A percentile compares a stretch with the other conserved stretches of the same genome.
phyloP scores from a whole-genome alignment of 345 rosid species.

The Pugionium dolabratum region DNA sequence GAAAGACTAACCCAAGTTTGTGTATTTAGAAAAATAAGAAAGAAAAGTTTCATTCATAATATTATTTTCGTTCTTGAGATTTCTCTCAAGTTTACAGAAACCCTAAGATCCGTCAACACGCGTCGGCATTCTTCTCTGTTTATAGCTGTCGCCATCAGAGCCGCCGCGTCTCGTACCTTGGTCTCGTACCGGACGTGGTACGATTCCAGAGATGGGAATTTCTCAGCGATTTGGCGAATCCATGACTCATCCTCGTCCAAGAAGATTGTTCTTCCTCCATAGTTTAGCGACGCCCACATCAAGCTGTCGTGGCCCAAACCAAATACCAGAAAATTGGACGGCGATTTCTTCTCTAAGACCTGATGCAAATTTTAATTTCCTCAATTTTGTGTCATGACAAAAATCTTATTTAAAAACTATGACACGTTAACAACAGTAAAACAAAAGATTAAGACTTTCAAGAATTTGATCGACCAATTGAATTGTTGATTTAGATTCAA shows the following conservation, averaged over 20 bases:
- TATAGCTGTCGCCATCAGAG: conserved; percentile 49
- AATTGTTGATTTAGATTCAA: background rate
- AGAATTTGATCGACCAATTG: background rate
- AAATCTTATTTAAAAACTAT: too few species aligned
- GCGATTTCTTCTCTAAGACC: conserved; percentile 61
- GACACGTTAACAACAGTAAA: too few species aligned
- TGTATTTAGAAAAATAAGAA: too few species aligned
- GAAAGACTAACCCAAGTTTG: conserved; percentile 43
- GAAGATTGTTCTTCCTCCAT: conserved; percentile 83
- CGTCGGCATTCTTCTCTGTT: conserved; percentile 48
- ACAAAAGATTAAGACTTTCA: too few species aligned
- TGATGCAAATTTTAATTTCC: conserved; percentile 1
- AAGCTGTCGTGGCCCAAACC: conserved; percentile 92
- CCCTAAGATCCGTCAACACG: conserved; percentile 54
- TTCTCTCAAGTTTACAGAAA: too few species aligned
- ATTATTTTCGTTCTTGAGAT: too few species aligned
- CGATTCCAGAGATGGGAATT: conserved; percentile 59
- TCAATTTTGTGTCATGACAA: background rate
- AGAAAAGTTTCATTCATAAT: too few species aligned
- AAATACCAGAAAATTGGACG: conserved; percentile 83
- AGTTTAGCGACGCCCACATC: conserved; percentile 83
- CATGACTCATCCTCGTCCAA: conserved; percentile 82
- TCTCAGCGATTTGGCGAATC: conserved; percentile 57
- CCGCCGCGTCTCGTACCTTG: conserved; percentile 57
- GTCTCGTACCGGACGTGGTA: conserved; percentile 78